Base-by-base conservation (phyloP, 2,329 filamentous ascomycete species). In the Pseudofabraea citricarpa region DNA sequence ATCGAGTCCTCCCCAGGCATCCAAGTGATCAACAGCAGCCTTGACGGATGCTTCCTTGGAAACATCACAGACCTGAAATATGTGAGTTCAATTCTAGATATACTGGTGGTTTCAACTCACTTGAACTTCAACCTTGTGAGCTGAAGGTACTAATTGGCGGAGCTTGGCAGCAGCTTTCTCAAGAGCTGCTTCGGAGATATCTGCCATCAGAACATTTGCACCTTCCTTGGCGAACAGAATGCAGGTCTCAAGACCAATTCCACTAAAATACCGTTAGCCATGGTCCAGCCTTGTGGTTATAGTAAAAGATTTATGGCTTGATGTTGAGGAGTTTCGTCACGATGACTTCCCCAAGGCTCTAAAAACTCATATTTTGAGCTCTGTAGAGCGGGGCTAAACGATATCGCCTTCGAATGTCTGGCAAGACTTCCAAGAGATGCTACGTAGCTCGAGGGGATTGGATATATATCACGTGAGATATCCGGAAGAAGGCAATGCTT, bases 221-320 rank as follows among this genome's bases (percentile, higher is more conserved):
- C 84, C 85, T 67, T 88, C 83, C 40, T 78, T 77, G 38, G 77
- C 75, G 59, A 89, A 87, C 36, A 88, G 77, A 48, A 88, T 82
- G 45, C 74, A 78, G 20, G 84, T 88, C 66, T 89, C 83, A 19
- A 88, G 77, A 46, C 85, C 85, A 54, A 89, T 87, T 50, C 84
- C 84, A 55, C 83, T 83, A 35, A 36, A 23, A n/a, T 24, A 18
- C 23, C 33, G 29, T 46, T 12, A 37, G 39, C 15, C 6, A 31
- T 15, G 13, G 27, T 6, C 16, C 27, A 5, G 27, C 27, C n/a
- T n/a, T n/a, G n/a, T n/a, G n/a, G n/a, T n/a, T n/a, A n/a, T n/a
- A n/a, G n/a, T n/a, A n/a, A n/a, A n/a, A n/a, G n/a, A n/a, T n/a
- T n/a, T n/a, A n/a, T n/a, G n/a, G n/a, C n/a, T n/a, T n/a, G n/a